Base-by-base conservation (phyloP, 371 early-diverging fungal genomes). In the Mortierella sp. region DNA sequence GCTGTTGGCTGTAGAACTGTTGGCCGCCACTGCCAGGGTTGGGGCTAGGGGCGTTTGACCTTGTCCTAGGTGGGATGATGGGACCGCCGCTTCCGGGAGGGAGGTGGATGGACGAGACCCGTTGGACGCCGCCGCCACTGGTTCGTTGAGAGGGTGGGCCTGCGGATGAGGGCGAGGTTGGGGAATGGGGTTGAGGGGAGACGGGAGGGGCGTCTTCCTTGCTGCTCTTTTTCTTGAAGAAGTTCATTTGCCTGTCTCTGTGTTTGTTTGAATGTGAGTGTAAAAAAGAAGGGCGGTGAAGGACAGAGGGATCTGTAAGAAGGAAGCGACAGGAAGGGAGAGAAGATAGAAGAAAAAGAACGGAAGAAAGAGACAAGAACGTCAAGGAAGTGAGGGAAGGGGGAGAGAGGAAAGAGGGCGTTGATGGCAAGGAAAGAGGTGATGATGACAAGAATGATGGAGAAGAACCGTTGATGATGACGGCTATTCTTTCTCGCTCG, bases 51-150 rank as follows among this genome's bases (percentile, higher is more conserved):
- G 49, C 12, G n/a, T 68, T 35, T 35, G 78, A 78, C 27, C 70
- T 78, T 63, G 70, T 55, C 21, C 78, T 58, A 4, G 78, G 74
- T 1, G 78, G 78, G 74, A 78, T 78, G 44, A 51, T 65, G 78
- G 74, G 74, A 2, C 63, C 63, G 74, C 29, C 63, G 74, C 29
- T 54, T 10, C 41, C 41, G 24, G 41, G 10, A 21, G 51, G 51
- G 51, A 5, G 51, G 16, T 58, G 44, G 29, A 74, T 56, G 70
- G 74, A 73, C 7, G 74, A 54, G 4, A 44, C 70, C 1, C 74
- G 60, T 18, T 78, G 73, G 29, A 74, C 46, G 4, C 70, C 48
- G 11, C 48, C 48, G 48, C 48, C 48, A 8, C 48, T 46, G 48
- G 14, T 14, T 24, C 44, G 48, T 48, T 70, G 70, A 24, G 35